phyloP scores from a whole-genome alignment of 192 early-diverging fungal species.

The Piromyces finnis region DNA sequence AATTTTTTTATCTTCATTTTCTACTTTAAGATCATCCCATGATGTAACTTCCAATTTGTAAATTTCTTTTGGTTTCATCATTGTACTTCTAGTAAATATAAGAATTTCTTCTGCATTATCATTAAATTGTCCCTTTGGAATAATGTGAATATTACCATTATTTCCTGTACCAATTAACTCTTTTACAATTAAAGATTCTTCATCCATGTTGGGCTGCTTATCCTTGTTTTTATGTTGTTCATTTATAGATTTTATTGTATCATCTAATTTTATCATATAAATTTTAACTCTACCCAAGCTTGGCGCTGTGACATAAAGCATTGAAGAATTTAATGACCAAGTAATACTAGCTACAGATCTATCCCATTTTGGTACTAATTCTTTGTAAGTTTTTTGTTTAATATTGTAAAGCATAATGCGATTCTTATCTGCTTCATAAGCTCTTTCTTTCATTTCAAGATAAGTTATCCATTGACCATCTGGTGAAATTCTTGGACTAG shows the following conservation, averaged over 20 bases:
- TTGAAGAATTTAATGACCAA: constrained; percentile 35
- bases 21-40: not conserved
- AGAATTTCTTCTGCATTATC: not conserved
- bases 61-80: not conserved
- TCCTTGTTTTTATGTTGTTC: not conserved
- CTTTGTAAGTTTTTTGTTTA: not conserved
- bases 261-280: constrained; percentile 32
- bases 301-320: constrained; percentile 38
- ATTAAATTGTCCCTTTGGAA: not conserved
- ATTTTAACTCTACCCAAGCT: constrained; percentile 48
- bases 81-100: not conserved
- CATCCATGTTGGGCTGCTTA: not conserved
- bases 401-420: constrained; percentile 37
- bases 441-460: constrained; percentile 42
- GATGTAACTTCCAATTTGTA: not conserved
- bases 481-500: constrained; percentile 38
- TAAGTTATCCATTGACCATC: constrained; percentile 49
- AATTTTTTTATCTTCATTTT: not conserved
- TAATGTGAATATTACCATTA: not conserved
- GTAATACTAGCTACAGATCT: constrained; percentile 30
- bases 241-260: not conserved
- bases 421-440: constrained; percentile 66
- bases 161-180: not conserved
- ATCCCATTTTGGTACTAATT: constrained; percentile 23
- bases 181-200: not conserved